Conservation (phyloP, 495 filamentous ascomycete genomes). For the Aspergillus conjunctus region DNA sequence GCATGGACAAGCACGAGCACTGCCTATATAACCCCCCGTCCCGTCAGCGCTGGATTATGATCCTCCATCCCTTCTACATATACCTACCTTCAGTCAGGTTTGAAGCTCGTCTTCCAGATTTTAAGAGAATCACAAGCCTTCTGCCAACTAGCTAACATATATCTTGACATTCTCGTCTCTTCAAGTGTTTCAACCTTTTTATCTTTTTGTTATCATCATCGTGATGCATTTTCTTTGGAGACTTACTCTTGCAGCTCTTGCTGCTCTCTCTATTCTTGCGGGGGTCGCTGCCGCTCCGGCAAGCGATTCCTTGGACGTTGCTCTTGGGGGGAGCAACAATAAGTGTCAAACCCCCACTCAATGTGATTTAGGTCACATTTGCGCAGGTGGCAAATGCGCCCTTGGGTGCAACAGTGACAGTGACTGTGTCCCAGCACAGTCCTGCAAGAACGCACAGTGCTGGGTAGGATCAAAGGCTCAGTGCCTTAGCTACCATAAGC, state of each 20-base stretch:
- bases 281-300: conserved; percentile 2
- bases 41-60: no score
- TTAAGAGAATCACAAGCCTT: no score
- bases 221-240: conserved; percentile 10
- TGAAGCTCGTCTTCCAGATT: no score
- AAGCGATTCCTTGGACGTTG: neutral
- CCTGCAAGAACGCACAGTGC: conserved; percentile 9
- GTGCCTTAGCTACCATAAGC: conserved; percentile 1
- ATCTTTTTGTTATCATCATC: neutral
- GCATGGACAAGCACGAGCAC: no score
- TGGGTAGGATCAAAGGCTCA: neutral
- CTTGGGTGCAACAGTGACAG: conserved; percentile 7
- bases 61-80: no score
- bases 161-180: neutral
- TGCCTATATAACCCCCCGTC: no score
- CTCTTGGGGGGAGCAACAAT: neutral
- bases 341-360: no score
- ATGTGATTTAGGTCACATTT: no score
- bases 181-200: neutral
- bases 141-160: no score
- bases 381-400: no score
- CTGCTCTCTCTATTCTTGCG: conserved; percentile 1
- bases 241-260: conserved; percentile 3
- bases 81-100: no score
- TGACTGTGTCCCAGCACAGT: conserved; percentile 15